Evolutionary conservation across 495 filamentous ascomycete genomes (phyloP).

Genomic region (Aspergillus taichungensis): DNA sequence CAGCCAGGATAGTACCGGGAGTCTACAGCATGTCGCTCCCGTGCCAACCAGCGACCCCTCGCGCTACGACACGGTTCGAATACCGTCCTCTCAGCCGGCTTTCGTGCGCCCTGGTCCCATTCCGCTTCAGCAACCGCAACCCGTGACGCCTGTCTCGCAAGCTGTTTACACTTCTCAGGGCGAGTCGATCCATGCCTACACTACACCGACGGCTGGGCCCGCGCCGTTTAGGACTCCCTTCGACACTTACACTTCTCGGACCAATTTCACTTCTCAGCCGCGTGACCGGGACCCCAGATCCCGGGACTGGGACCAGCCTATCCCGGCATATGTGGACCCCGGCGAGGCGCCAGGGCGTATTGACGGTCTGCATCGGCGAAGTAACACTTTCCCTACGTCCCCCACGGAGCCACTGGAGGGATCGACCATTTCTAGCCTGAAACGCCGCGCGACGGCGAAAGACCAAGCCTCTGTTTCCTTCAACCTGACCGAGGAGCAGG

Average conservation of each 20-base stretch:
- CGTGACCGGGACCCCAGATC: neutral
- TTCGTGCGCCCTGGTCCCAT: constrained; percentile 40
- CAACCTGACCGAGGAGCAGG: constrained; percentile 40
- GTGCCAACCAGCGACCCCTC: constrained; percentile 53
- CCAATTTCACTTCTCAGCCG: too few species aligned
- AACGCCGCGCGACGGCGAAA: constrained; percentile 30
- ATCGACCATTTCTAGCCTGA: constrained; percentile 14
- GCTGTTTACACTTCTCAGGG: constrained; percentile 42
- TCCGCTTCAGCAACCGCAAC: constrained; percentile 50
- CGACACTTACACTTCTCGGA: constrained; percentile 13
- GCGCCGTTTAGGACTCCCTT: constrained; percentile 21
- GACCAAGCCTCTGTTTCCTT: constrained; percentile 42
- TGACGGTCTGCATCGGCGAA: constrained; percentile 14
- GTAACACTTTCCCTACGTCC: constrained; percentile 29
- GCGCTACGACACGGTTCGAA: constrained; percentile 44
- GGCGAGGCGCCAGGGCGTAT: constrained; percentile 1
- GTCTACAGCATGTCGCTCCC: constrained; percentile 45
- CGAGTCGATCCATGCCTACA: constrained; percentile 26
- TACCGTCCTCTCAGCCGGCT: constrained; percentile 43
- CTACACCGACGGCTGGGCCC: constrained; percentile 20
- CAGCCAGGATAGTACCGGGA: constrained; percentile 21
- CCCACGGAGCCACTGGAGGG: constrained; percentile 13
- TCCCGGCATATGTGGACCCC: neutral
- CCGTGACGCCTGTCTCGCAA: constrained; percentile 46
- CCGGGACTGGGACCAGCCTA: constrained; percentile 6